A percentile compares a stretch with the other conserved stretches of the same genome.
phyloP scores from a whole-genome alignment of 1,284 basidiomycete genomes.

The Trichosporon inkin region DNA sequence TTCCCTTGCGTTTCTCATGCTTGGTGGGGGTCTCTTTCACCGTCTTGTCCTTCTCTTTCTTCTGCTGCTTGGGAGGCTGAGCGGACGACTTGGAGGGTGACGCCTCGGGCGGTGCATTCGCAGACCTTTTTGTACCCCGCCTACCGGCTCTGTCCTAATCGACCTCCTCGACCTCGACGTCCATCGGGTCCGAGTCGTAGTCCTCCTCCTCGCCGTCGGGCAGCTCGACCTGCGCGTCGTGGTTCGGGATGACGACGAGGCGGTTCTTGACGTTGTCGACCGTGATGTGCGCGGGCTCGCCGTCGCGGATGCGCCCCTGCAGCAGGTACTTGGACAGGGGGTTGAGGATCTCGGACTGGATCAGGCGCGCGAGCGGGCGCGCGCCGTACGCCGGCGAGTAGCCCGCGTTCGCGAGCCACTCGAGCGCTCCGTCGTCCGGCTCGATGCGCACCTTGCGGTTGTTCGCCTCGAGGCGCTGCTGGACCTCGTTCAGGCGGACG shows the following conservation, averaged over 20 bases:
- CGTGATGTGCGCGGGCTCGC: conserved; percentile 68
- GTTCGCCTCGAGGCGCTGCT: conserved; percentile 68
- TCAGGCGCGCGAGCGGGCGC: conserved; percentile 83
- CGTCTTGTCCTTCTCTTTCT: background rate
- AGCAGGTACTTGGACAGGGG: conserved; percentile 85
- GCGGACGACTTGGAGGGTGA: background rate
- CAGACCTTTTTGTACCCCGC: conserved; percentile 26
- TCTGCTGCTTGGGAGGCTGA: background rate
- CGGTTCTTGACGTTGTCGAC: conserved; percentile 83
- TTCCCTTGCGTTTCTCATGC: background rate
- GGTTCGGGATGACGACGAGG: conserved; percentile 78
- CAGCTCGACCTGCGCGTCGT: conserved; percentile 52
- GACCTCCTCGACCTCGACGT: conserved; percentile 50
- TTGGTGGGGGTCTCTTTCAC: background rate
- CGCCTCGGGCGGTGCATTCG: background rate
- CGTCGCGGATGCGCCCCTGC: conserved; percentile 75
- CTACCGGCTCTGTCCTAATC: conserved; percentile 38
- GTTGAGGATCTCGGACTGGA: conserved; percentile 89
- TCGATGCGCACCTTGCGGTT: conserved; percentile 72
- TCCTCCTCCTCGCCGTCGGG: conserved; percentile 37
- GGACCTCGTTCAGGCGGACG: conserved; percentile 56
- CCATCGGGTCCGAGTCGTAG: conserved; percentile 43
- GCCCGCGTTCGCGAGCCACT: conserved; percentile 76
- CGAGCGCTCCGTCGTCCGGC: conserved; percentile 70
- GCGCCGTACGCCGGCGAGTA: conserved; percentile 85